These are phyloP conservation scores for Gomphus sp. DNA, from an alignment of 1,284 basidiomycete species.

Conservation along the genomic window DNA sequence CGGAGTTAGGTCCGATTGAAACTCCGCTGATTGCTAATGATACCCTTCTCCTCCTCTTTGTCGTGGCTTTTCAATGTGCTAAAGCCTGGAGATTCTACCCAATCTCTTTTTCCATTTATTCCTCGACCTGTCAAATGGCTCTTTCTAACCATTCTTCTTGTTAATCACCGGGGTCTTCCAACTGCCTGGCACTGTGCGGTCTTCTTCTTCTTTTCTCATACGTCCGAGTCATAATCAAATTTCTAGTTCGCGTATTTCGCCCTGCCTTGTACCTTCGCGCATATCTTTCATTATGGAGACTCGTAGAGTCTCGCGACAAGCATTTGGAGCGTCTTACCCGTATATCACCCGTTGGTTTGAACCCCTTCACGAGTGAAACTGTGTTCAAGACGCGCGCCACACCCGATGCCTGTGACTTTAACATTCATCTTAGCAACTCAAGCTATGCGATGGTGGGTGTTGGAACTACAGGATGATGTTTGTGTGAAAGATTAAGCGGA, in stretches of 20 bases:
- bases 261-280: constrained; percentile 34
- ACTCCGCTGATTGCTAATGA: too few relatives aligned
- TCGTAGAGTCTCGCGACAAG: constrained; percentile 30
- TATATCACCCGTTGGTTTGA: constrained; percentile 43
- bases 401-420: constrained; percentile 62
- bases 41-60: neutral
- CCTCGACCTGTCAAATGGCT: constrained; percentile 18
- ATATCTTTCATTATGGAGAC: constrained; percentile 27
- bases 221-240: neutral
- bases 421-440: constrained; percentile 68
- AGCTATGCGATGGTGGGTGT: constrained; percentile 57
- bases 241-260: constrained; percentile 47
- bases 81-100: neutral
- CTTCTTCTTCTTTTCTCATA: neutral
- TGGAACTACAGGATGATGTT: neutral
- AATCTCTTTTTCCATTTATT: constrained; percentile 15
- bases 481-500: constrained; percentile 12
- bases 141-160: constrained; percentile 30
- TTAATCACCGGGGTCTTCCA: constrained; percentile 52
- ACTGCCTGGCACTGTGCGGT: constrained; percentile 59
- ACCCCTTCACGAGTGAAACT: constrained; percentile 39
- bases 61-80: neutral
- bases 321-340: constrained; percentile 28
- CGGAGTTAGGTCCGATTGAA: too few relatives aligned
- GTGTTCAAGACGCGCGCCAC: constrained; percentile 36